Evolutionary conservation across 768 basidiomycete species (phyloP), one percentile per base, ranked within the genome.

Genomic region (Collybiopsis luxurians): DNA sequence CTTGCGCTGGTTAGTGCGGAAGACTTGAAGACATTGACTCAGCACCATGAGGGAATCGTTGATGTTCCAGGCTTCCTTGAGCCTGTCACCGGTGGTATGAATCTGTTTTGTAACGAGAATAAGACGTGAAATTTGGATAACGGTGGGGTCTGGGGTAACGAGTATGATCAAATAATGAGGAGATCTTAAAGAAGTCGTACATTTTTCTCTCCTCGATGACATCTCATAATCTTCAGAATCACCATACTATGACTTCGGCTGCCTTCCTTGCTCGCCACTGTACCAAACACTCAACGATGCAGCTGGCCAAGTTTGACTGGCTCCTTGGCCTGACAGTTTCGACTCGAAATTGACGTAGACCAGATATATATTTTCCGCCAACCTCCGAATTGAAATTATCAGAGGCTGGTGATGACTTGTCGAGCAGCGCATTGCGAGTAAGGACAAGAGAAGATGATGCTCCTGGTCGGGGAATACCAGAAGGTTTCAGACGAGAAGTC

Each of bases 21-120:
- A 82, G 45, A 88, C 89, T 72, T 98, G 94, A 81, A 99, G 87
- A 65, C 97, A 99, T 68, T 98, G 95, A 0, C 97, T 95, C 10
- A 98, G 85, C 7, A 97, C 95, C 96, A 98, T 98, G 53, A 99
- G 81, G 1, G 90, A 93, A 66, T 97, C 96, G 73, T 99, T 99
- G 77, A 99, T 99, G 66, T 88, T 97, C 6, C 95, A 95, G 0
- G 97, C 97, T 68, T 99, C 97, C 64, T 87, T 92, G 48, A 98
- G 79, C 28, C 97, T 81, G 42, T 99, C 96, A 11, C 95, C 95
- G 0, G 88, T 89, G 3, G 90, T 94, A 50, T 93, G 91, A 5
- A 96, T 97, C 64, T 98, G 89, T 63, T 92, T 92, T 6, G 87
- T 92, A 42, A 82, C 79, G 4, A 82, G 66, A 0, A 80, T 82